A percentile compares a stretch with the other conserved stretches of the same genome.
These are phyloP conservation scores for Lactarius tabidus DNA, from an alignment of 768 basidiomycete species.

Conservation along the genomic window DNA sequence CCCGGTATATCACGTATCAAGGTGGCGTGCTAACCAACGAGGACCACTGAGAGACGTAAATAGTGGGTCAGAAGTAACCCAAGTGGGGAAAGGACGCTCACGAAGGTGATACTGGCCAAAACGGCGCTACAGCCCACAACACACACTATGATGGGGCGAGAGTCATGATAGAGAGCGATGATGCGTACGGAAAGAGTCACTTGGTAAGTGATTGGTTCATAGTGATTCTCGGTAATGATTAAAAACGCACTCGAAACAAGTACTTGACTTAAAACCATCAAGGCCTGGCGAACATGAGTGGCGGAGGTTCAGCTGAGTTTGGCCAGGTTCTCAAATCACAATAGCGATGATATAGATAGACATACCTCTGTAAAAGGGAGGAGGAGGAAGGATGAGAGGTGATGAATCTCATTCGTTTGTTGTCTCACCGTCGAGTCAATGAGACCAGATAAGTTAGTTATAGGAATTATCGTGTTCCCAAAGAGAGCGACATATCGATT, in stretches of 20 bases:
- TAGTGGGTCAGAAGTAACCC: background rate
- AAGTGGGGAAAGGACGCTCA: conserved; percentile 31
- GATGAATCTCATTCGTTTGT: background rate
- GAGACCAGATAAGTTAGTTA: conserved; percentile 26
- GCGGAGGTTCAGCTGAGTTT: conserved; percentile 40
- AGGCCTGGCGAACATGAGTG: conserved; percentile 38
- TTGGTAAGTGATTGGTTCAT: conserved; percentile 22
- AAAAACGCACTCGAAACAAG: conserved; percentile 42
- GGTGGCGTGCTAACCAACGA: conserved; percentile 36
- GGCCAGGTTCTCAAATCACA: background rate
- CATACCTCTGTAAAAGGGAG: conserved; percentile 24
- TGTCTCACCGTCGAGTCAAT: conserved; percentile 17
- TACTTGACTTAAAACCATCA: conserved; percentile 43
- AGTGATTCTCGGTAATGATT: background rate
- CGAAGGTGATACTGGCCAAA: conserved; percentile 35
- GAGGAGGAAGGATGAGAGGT: background rate
- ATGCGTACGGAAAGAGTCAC: conserved; percentile 46
- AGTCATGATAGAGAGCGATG: conserved; percentile 47
- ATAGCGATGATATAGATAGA: background rate
- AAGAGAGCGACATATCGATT: conserved; percentile 49
- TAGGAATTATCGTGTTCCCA: conserved; percentile 30
- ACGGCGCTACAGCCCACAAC: conserved; percentile 35
- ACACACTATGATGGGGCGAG: conserved; percentile 35
- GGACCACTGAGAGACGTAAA: conserved; percentile 38
- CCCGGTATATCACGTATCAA: conserved; percentile 18